Evolutionary conservation across 768 basidiomycete genomes (phyloP).

Genomic region (Cyathus striatus): DNA sequence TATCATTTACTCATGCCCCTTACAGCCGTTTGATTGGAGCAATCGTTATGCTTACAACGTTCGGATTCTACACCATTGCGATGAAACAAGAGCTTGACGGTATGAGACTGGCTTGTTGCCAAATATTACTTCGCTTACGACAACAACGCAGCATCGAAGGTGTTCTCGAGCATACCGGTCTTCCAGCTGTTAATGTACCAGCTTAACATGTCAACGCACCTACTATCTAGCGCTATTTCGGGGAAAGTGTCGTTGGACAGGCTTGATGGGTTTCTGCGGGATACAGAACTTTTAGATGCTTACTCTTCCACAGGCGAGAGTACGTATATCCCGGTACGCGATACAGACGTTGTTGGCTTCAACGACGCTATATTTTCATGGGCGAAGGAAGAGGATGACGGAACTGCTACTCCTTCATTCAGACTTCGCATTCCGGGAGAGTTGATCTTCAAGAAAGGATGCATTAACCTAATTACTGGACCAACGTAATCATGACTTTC

Average conservation of each 20-base stretch:
- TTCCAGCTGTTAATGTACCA: slow-evolving; percentile 56
- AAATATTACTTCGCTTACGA: not conserved
- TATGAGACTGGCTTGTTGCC: slow-evolving; percentile 4
- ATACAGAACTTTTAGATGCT: slow-evolving; percentile 43
- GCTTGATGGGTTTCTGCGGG: slow-evolving; percentile 23
- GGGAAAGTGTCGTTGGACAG: slow-evolving; percentile 63
- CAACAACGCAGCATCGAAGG: slow-evolving; percentile 28
- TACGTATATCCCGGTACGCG: too few relatives aligned
- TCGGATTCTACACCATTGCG: slow-evolving; percentile 44
- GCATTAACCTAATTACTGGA: slow-evolving; percentile 55
- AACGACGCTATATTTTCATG: too few relatives aligned
- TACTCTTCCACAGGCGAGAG: too few relatives aligned
- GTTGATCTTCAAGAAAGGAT: slow-evolving; percentile 45
- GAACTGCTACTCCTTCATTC: slow-evolving; percentile 48
- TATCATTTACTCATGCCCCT: not conserved
- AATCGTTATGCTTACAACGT: slow-evolving; percentile 60
- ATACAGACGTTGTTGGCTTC: slow-evolving; percentile 27
- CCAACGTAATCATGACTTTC: slow-evolving; percentile 34
- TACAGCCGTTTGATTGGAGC: slow-evolving; percentile 55
- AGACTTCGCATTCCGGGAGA: slow-evolving; percentile 48
- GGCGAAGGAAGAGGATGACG: too few relatives aligned
- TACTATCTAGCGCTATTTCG: not conserved
- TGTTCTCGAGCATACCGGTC: slow-evolving; percentile 48
- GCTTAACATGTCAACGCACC: slow-evolving; percentile 21
- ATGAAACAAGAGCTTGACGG: slow-evolving; percentile 17